Conservation (phyloP, 805 yeast genomes). For the Saturnispora hagleri region DNA sequence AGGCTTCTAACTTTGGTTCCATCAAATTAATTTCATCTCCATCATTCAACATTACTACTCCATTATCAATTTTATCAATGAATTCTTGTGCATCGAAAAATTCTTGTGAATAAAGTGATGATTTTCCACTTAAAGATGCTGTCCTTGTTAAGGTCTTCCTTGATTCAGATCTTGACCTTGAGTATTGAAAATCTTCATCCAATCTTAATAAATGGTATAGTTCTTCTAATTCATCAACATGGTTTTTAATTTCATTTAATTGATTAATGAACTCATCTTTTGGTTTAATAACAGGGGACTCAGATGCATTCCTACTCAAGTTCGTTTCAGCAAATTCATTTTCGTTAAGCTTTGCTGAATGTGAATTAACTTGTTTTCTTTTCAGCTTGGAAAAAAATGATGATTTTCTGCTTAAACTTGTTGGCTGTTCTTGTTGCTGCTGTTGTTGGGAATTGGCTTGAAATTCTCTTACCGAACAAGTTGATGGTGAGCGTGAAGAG, state of each 20-base stretch:
- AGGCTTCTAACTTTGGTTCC: not conserved
- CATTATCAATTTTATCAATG: constrained; percentile 37
- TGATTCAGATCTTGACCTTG: constrained; percentile 16
- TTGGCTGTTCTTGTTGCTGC: not conserved
- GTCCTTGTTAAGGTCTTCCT: constrained; percentile 21
- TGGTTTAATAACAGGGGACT: not conserved
- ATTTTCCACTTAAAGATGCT: constrained; percentile 18
- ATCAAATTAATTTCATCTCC: constrained; percentile 14
- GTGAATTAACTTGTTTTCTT: not conserved
- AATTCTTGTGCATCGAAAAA: constrained; percentile 65
- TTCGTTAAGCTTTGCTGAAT: not conserved
- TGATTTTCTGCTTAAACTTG: constrained; percentile 2
- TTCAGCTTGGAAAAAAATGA: constrained; percentile 7
- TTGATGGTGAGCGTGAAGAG: not conserved
- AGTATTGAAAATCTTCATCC: constrained; percentile 15
- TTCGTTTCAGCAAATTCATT: not conserved
- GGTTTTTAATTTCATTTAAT: constrained; percentile 2
- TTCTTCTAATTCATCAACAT: constrained; percentile 18
- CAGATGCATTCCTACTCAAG: constrained; percentile 1
- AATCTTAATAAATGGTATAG: constrained; percentile 17
- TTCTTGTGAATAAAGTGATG: constrained; percentile 39
- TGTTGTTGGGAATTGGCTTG: not conserved
- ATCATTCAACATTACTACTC: constrained; percentile 46
- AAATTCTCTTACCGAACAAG: not conserved
- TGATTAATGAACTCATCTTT: not conserved